Evolutionary conservation across 1,139 yeast species (phyloP).

Genomic region (Suhomyces anneliseae): DNA sequence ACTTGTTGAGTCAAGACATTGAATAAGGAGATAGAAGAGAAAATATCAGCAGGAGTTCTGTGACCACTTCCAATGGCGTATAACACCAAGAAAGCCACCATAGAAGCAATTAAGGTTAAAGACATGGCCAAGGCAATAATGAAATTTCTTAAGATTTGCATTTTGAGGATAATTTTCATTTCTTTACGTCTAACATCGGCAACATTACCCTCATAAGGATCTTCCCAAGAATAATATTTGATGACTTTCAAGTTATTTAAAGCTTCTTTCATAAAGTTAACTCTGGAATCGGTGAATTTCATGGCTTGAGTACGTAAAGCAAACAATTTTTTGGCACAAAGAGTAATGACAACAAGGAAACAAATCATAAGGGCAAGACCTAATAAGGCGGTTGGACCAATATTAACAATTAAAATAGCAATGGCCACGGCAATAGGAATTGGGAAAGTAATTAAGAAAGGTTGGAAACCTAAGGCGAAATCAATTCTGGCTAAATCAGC

Average conservation of each 20-base stretch:
- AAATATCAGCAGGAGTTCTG: constrained; percentile 70
- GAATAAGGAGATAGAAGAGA: constrained; percentile 77
- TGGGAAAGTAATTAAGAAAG: constrained; percentile 63
- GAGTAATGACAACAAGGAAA: constrained; percentile 41
- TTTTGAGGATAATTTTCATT: constrained; percentile 45
- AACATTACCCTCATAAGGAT: constrained; percentile 51
- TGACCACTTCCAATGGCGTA: constrained; percentile 45
- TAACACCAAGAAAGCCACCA: constrained; percentile 71
- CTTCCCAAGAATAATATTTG: constrained; percentile 72
- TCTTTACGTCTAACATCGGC: constrained; percentile 49
- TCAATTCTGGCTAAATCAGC: constrained; percentile 81
- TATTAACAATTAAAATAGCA: constrained; percentile 62
- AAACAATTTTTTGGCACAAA: constrained; percentile 39
- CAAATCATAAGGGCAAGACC: constrained; percentile 48
- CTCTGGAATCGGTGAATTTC: constrained; percentile 57
- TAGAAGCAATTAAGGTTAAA: constrained; percentile 65
- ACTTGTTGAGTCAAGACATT: constrained; percentile 53
- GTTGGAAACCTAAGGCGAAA: constrained; percentile 70
- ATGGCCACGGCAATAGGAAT: constrained; percentile 59
- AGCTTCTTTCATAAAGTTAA: constrained; percentile 62
- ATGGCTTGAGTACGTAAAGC: constrained; percentile 44
- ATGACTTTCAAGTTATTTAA: constrained; percentile 65
- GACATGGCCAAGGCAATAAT: constrained; percentile 58
- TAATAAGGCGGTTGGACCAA: constrained; percentile 73
- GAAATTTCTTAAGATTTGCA: constrained; percentile 59